Conservation (phyloP, 192 early-diverging fungal genomes). For the Podila minutissima region DNA sequence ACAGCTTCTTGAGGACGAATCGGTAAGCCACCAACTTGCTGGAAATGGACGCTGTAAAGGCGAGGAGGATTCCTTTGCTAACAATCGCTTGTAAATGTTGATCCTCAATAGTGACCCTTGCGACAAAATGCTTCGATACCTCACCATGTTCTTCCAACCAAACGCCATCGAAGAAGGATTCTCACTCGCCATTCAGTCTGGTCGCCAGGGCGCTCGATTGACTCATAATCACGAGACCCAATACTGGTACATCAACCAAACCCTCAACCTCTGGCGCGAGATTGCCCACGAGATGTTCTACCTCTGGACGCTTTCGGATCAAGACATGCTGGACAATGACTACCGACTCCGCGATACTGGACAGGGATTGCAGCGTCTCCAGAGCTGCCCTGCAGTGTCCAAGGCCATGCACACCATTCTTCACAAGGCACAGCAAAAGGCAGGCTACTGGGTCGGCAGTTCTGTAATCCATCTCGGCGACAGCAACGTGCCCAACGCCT, state of each 20-base stretch:
- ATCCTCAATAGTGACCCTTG: constrained; percentile 83
- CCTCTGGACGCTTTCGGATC: constrained; percentile 92
- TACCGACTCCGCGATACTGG: constrained; percentile 97
- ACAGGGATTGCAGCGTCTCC: constrained; percentile 96
- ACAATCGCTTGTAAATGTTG: background rate
- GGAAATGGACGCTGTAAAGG: background rate
- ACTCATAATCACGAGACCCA: constrained; percentile 94
- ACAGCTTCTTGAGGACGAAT: constrained; percentile 89
- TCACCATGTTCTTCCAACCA: constrained; percentile 78
- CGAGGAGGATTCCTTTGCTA: background rate
- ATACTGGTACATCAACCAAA: constrained; percentile 84
- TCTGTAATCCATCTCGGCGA: constrained; percentile 98
- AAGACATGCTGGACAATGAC: constrained; percentile 83
- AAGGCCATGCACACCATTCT: constrained; percentile 91
- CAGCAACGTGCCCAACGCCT: constrained; percentile 97
- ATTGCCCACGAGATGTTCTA: constrained; percentile 98
- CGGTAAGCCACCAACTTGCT: constrained; percentile 53
- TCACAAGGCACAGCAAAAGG: constrained; percentile 84
- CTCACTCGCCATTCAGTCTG: constrained; percentile 87
- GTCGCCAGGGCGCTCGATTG: constrained; percentile 86
- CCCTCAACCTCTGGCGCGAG: constrained; percentile 95
- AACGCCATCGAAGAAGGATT: constrained; percentile 64
- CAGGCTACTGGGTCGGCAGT: constrained; percentile 92
- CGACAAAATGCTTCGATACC: constrained; percentile 86
- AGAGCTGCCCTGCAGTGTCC: constrained; percentile 85